Evolutionary conservation across 495 filamentous ascomycete genomes (phyloP).

Genomic region (Alectoria sarmentosa): DNA sequence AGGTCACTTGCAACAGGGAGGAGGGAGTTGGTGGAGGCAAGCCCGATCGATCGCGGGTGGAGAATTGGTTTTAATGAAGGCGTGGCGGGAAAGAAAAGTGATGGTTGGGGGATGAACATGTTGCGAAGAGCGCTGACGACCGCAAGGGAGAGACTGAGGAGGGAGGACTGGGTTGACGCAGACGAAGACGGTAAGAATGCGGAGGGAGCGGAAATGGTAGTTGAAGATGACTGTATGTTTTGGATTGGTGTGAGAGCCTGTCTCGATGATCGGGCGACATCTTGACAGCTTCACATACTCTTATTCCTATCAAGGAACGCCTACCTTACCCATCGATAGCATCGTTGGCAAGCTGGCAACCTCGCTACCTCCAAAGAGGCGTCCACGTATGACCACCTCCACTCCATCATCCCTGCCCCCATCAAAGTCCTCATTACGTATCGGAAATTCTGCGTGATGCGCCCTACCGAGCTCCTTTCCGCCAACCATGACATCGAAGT

Average conservation of each 20-base stretch:
- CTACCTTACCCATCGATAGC: background rate
- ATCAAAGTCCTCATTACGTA: conserved; percentile 4
- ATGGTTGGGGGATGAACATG: background rate
- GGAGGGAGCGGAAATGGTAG: background rate
- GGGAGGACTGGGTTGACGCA: background rate
- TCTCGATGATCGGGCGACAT: background rate
- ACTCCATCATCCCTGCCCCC: background rate
- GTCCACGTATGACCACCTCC: conserved; percentile 1
- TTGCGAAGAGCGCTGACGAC: background rate
- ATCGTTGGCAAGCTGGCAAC: background rate
- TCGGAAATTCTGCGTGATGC: conserved; percentile 1
- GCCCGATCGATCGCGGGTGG: background rate
- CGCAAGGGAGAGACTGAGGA: background rate
- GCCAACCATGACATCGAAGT: conserved; percentile 1
- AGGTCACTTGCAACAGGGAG: background rate
- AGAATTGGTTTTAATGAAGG: background rate
- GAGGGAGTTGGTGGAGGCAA: background rate
- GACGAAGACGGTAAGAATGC: background rate
- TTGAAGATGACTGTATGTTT: background rate
- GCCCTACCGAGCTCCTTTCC: conserved; percentile 6
- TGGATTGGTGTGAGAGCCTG: background rate
- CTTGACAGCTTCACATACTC: background rate
- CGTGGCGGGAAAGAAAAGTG: background rate
- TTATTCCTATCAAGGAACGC: background rate
- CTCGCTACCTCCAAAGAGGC: background rate